These are phyloP conservation scores for Aspergillus piperis DNA, from an alignment of 2,329 filamentous ascomycete species.

Conservation along the genomic window DNA sequence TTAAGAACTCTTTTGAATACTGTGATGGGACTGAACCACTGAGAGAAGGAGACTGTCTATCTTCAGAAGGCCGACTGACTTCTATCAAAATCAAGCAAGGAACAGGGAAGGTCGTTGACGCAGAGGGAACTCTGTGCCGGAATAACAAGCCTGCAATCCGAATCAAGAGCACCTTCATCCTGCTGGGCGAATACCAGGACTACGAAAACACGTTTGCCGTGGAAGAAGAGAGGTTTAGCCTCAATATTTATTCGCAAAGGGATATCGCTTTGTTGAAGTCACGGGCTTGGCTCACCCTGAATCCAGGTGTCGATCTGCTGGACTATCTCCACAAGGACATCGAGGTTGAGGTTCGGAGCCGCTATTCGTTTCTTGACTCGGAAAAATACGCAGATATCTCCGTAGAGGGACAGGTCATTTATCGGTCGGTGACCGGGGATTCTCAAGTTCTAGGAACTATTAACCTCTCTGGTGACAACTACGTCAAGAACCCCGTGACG, in stretches of 20 bases:
- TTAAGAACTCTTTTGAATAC: not conserved
- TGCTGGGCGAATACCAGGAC: not conserved
- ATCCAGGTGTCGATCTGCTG: not conserved
- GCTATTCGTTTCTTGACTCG: not conserved
- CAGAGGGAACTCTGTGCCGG: not conserved
- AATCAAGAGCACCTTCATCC: not conserved
- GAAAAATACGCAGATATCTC: not conserved
- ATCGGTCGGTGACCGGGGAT: not conserved
- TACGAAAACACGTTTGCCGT: not conserved
- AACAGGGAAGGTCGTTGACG: not conserved
- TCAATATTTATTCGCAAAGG: not conserved
- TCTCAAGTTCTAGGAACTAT: not conserved
- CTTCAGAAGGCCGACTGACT: not conserved
- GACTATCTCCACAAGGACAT: no score
- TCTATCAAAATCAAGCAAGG: not conserved
- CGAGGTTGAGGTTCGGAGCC: not conserved
- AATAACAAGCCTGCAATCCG: not conserved
- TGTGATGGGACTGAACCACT: not conserved
- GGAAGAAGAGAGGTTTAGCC: not conserved
- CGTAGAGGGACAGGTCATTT: not conserved
- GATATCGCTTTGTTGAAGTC: not conserved
- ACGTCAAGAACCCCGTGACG: not conserved
- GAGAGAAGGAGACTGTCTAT: not conserved
- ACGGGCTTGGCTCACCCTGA: constrained; percentile 1
- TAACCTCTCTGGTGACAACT: not conserved